Conservation (phyloP, 2,329 filamentous ascomycete genomes). For the Alternaria triticimaculans region DNA sequence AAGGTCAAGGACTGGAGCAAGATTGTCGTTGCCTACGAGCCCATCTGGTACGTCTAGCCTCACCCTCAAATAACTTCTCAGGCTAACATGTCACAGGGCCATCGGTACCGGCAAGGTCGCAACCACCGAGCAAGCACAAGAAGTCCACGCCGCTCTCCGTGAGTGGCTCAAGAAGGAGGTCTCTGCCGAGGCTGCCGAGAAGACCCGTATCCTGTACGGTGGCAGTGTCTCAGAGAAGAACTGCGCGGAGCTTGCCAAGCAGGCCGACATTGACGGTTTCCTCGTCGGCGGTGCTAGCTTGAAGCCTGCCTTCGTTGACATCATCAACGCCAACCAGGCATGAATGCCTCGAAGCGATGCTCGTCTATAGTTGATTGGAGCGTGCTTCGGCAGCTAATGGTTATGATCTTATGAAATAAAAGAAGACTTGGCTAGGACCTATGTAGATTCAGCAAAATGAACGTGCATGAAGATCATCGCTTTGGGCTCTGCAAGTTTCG, state of each 20-base stretch:
- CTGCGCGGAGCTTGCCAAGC: conserved; percentile 88
- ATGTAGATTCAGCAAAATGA: conserved; percentile 11
- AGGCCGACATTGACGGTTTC: conserved; percentile 97
- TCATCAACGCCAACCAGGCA: conserved; percentile 66
- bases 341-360: conserved; percentile 46
- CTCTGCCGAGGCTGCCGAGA: conserved; percentile 78
- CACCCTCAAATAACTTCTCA: no score
- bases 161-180: conserved; percentile 79
- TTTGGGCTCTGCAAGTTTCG: not conserved
- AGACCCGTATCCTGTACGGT: conserved; percentile 94
- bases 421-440: not conserved
- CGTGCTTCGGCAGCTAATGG: not conserved
- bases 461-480: conserved; percentile 3
- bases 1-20: conserved; percentile 87
- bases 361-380: conserved; percentile 45
- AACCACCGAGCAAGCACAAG: conserved; percentile 52
- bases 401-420: conserved; percentile 3
- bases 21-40: conserved; percentile 97
- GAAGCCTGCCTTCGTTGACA: conserved; percentile 88
- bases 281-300: conserved; percentile 94
- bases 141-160: conserved; percentile 77
- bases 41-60: no score
- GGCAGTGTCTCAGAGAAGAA: conserved; percentile 99
- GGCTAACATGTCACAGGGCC: no score
- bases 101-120: conserved; percentile 76